Evolutionary conservation across 176 grass and related monocot species (phyloP).

Genomic region (Pontederia crassipes): DNA sequence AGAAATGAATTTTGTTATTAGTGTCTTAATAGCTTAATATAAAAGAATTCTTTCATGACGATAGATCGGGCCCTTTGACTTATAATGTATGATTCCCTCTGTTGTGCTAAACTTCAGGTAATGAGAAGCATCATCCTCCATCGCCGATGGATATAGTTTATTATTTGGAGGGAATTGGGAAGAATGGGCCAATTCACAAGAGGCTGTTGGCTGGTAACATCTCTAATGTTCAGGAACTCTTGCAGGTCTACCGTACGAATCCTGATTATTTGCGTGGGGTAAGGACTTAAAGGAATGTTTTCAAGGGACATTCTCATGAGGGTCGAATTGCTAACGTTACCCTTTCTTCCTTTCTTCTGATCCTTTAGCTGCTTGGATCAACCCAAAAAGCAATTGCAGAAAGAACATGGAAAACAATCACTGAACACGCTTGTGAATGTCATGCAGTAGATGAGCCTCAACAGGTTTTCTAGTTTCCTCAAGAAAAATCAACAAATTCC

Average conservation of each 20-base stretch:
- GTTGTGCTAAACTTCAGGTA: neutral
- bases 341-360: neutral
- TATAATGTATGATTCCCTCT: neutral
- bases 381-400: neutral
- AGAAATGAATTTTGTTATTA: too few species aligned
- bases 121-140: constrained; percentile 14
- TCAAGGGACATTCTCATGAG: too few species aligned
- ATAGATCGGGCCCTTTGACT: neutral
- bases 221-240: neutral
- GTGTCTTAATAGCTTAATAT: too few species aligned
- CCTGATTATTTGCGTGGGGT: neutral
- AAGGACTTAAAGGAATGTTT: neutral
- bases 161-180: neutral
- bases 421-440: constrained; percentile 2
- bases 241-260: neutral
- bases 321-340: neutral
- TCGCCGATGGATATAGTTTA: neutral
- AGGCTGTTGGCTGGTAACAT: neutral
- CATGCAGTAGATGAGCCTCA: neutral
- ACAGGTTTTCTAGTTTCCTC: too few species aligned
- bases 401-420: constrained; percentile 1
- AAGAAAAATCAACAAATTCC: too few species aligned
- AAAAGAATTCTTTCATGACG: too few species aligned
- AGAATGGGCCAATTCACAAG: neutral
- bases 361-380: neutral